These are phyloP conservation scores for Scopulariopsis brevicaulis DNA, from an alignment of 2,329 filamentous ascomycete genomes.

Conservation along the genomic window DNA sequence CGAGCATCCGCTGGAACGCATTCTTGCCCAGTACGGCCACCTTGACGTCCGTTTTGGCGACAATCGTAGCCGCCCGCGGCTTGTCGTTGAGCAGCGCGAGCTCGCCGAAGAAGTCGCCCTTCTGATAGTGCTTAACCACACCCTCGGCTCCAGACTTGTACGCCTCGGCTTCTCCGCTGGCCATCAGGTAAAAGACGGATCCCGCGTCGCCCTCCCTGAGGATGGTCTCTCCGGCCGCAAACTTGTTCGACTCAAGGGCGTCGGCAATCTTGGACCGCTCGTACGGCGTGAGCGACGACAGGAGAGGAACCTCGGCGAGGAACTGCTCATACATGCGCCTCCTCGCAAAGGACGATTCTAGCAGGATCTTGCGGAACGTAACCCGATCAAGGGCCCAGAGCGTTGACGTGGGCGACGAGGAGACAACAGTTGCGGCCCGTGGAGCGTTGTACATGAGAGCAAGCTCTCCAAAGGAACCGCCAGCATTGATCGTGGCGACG, in stretches of 20 bases:
- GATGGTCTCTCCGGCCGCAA: conserved; percentile 65
- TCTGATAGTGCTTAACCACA: conserved; percentile 69
- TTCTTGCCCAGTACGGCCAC: conserved; percentile 87
- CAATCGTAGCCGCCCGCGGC: conserved; percentile 79
- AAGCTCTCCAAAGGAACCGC: conserved; percentile 91
- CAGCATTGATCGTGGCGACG: conserved; percentile 72
- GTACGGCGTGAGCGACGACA: conserved; percentile 75
- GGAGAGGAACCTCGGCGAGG: conserved; percentile 82
- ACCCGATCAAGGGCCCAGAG: conserved; percentile 92
- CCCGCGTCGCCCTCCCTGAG: conserved; percentile 88
- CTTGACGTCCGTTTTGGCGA: conserved; percentile 79
- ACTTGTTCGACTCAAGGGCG: conserved; percentile 85
- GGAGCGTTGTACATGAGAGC: conserved; percentile 98
- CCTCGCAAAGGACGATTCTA: conserved; percentile 95
- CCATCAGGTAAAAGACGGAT: conserved; percentile 83
- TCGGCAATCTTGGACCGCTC: conserved; percentile 97
- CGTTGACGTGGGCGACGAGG: conserved; percentile 64
- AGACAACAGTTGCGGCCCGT: conserved; percentile 86
- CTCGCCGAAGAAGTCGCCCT: conserved; percentile 96
- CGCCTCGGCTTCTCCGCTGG: conserved; percentile 76
- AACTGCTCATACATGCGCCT: conserved; percentile 96
- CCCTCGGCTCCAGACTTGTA: conserved; percentile 63
- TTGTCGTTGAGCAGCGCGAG: conserved; percentile 87
- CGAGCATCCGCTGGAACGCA: conserved; percentile 86
- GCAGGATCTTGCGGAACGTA: conserved; percentile 93